Conservation (phyloP, 2,329 filamentous ascomycete genomes). For the Pseudocercospora fijiensis region DNA sequence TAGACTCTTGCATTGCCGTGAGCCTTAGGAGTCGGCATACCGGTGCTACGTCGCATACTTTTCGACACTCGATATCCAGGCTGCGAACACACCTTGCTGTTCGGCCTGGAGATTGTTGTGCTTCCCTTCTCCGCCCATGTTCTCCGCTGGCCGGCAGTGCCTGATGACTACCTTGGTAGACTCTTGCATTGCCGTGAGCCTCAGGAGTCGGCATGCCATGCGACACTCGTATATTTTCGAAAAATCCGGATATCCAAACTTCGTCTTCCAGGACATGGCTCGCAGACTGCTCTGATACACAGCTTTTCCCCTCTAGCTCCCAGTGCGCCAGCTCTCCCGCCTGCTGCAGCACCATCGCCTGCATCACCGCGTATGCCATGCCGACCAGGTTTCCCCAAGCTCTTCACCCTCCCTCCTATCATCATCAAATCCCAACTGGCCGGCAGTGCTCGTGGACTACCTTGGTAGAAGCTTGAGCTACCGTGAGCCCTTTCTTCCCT, state of each 20-base stretch:
- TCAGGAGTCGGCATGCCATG: neutral
- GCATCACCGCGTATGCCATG: neutral
- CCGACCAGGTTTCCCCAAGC: neutral
- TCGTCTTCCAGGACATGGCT: too few species aligned
- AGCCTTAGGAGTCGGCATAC: neutral
- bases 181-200: neutral
- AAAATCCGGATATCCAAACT: neutral
- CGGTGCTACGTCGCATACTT: too few species aligned
- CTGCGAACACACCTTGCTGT: neutral
- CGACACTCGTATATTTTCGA: neutral
- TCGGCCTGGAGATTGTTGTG: neutral
- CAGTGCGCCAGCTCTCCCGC: neutral
- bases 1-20: slow-evolving; percentile 3
- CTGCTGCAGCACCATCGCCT: neutral
- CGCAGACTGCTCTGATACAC: too few species aligned
- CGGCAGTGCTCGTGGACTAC: neutral
- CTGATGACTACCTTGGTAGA: neutral
- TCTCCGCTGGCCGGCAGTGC: neutral
- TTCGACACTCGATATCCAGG: too few species aligned
- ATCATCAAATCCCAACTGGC: neutral
- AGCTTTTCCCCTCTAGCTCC: neutral
- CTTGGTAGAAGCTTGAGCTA: neutral
- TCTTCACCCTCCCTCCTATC: neutral
- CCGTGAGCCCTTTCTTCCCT: neutral
- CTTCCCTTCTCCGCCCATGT: too few species aligned